Conservation (phyloP, 2,329 filamentous ascomycete species). For the Exophiala xenobiotica region DNA sequence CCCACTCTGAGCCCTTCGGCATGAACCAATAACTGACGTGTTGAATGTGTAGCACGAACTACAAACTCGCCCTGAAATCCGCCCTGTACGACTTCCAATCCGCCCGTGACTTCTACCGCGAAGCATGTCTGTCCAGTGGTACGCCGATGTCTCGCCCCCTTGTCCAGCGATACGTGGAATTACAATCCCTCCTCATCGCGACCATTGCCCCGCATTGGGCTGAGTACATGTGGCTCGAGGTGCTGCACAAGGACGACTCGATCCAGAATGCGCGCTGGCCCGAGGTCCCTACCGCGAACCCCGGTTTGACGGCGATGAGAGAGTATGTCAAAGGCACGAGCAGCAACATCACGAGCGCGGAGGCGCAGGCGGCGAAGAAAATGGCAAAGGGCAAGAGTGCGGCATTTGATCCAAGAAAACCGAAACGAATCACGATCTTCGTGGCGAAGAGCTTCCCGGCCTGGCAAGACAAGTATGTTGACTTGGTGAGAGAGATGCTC, state of each 20-base stretch:
- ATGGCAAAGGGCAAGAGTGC: slow-evolving; percentile 87
- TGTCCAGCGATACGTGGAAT: slow-evolving; percentile 75
- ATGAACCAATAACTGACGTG: not conserved
- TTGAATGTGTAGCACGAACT: slow-evolving; percentile 60
- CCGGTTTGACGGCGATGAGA: slow-evolving; percentile 71
- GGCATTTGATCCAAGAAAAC: slow-evolving; percentile 83
- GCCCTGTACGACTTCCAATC: slow-evolving; percentile 88
- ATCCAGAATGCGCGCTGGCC: slow-evolving; percentile 81
- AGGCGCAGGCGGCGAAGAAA: slow-evolving; percentile 74
- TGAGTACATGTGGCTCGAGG: slow-evolving; percentile 91
- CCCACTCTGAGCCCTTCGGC: not conserved
- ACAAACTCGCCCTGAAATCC: slow-evolving; percentile 82
- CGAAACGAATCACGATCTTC: slow-evolving; percentile 88
- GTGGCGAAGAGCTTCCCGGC: slow-evolving; percentile 74
- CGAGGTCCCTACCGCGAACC: slow-evolving; percentile 62
- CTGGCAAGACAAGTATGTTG: slow-evolving; percentile 91
- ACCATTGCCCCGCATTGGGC: slow-evolving; percentile 91
- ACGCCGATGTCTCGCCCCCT: slow-evolving; percentile 85
- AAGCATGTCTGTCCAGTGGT: slow-evolving; percentile 71
- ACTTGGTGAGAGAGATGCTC: slow-evolving; percentile 71
- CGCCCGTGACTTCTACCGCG: slow-evolving; percentile 86
- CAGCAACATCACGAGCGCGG: slow-evolving; percentile 80
- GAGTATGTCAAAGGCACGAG: slow-evolving; percentile 75
- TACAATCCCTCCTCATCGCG: slow-evolving; percentile 78
- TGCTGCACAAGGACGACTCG: slow-evolving; percentile 71